These are phyloP conservation scores for Oryza longistaminata DNA, from an alignment of 176 grass and related monocot species.

Conservation along the genomic window DNA sequence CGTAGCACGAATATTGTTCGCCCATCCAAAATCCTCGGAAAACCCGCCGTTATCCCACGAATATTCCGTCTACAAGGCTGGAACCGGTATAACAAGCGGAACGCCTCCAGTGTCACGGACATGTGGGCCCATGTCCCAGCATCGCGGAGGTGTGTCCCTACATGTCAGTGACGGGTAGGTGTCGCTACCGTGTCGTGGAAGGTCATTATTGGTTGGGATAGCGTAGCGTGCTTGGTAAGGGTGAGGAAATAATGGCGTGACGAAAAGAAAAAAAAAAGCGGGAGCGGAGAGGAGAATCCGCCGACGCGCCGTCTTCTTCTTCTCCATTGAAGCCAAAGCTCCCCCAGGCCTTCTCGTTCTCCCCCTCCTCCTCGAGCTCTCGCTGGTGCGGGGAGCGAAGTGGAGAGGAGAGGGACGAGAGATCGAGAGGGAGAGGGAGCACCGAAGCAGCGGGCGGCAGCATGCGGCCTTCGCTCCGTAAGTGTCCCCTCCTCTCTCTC, in stretches of 20 bases:
- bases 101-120: not conserved
- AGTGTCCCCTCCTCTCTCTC: not conserved
- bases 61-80: not conserved
- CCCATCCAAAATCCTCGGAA: not conserved
- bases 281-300: not conserved
- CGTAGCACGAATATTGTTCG: not conserved
- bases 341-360: no score
- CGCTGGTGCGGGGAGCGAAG: not conserved
- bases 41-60: not conserved
- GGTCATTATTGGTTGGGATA: not conserved
- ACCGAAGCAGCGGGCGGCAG: conserved; percentile 8
- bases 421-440: not conserved
- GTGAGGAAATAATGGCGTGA: not conserved
- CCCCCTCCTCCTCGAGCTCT: not conserved
- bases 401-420: not conserved
- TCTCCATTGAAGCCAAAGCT: conserved; percentile 15
- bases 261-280: conserved; percentile 31
- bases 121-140: not conserved
- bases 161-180: not conserved
- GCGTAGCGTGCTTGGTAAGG: not conserved
- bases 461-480: conserved; percentile 39
- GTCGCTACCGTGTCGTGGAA: not conserved
- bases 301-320: conserved; percentile 22
- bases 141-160: not conserved
- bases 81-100: not conserved